Percentiles rank a stretch among this genome's conserved stretches.
These are phyloP conservation scores for Nakazawaea ambrosiae DNA, from an alignment of 805 yeast species.

Conservation along the genomic window DNA sequence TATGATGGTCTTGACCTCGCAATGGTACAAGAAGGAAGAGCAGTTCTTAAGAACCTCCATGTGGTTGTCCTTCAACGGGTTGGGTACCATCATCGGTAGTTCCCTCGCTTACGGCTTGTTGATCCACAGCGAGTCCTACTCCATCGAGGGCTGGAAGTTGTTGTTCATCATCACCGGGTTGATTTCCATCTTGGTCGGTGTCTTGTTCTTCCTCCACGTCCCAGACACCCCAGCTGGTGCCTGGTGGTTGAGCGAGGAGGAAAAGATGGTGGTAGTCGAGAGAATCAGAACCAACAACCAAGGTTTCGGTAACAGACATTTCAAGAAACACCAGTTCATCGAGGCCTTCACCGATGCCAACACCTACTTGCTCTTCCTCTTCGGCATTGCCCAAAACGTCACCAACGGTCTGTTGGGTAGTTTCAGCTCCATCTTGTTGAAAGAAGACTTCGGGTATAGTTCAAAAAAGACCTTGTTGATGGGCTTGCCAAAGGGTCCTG, in stretches of 20 bases:
- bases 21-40: conserved; percentile 44
- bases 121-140: conserved; percentile 27
- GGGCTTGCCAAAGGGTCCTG: conserved; percentile 31
- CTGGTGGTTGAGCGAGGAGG: conserved; percentile 30
- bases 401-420: conserved; percentile 52
- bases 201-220: conserved; percentile 37
- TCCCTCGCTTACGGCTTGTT: conserved; percentile 46
- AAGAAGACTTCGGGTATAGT: conserved; percentile 24
- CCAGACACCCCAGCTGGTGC: conserved; percentile 31
- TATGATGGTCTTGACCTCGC: conserved; percentile 43
- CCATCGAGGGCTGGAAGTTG: conserved; percentile 50
- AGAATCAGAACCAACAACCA: conserved; percentile 48
- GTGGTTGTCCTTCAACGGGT: conserved; percentile 34
- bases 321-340: conserved; percentile 46
- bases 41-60: conserved; percentile 32
- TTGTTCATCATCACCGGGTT: conserved; percentile 55
- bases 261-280: conserved; percentile 38
- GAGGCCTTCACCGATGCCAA: conserved; percentile 45
- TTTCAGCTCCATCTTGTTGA: conserved; percentile 35
- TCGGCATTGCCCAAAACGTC: conserved; percentile 37
- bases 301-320: conserved; percentile 49
- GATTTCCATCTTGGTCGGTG: conserved; percentile 46
- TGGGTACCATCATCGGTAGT: conserved; percentile 37
- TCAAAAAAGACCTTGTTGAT: conserved; percentile 21
- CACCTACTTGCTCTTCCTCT: conserved; percentile 37